A percentile compares a stretch with the other conserved stretches of the same genome.
phyloP scores from a whole-genome alignment of 164 flowering plant species.

The Berberis thunbergii region DNA sequence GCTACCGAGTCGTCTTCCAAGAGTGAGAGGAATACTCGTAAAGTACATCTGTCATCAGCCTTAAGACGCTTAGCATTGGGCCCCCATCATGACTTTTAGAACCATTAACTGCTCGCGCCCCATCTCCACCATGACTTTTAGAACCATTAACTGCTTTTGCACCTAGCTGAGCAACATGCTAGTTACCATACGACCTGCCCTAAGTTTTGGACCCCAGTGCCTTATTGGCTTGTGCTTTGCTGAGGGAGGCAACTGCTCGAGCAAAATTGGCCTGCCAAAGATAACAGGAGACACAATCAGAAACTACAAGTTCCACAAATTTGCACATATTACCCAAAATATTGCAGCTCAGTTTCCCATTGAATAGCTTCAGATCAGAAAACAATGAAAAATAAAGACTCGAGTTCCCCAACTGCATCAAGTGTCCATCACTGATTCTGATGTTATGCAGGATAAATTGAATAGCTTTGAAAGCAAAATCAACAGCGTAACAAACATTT shows the following conservation, averaged over 20 bases:
- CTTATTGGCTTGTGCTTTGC: slow-evolving; percentile 93
- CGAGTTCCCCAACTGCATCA: too few relatives aligned
- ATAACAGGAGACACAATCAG: neutral
- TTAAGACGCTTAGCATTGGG: slow-evolving; percentile 60
- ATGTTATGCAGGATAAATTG: too few relatives aligned
- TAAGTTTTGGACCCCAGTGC: slow-evolving; percentile 96
- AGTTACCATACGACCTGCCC: slow-evolving; percentile 88
- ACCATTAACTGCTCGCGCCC: too few relatives aligned
- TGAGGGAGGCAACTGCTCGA: slow-evolving; percentile 74
- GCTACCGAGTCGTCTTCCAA: too few relatives aligned
- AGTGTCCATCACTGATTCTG: too few relatives aligned
- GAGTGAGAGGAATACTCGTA: too few relatives aligned
- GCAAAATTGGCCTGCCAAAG: slow-evolving; percentile 81
- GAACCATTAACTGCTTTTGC: slow-evolving; percentile 44
- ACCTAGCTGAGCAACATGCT: slow-evolving; percentile 82
- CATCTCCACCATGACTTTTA: slow-evolving; percentile 22
- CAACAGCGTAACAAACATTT: too few relatives aligned
- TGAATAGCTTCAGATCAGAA: too few relatives aligned
- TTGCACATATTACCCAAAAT: too few relatives aligned
- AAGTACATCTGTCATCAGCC: slow-evolving; percentile 21
- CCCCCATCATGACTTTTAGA: slow-evolving; percentile 8
- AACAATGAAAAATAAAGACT: too few relatives aligned
- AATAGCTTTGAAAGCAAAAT: too few relatives aligned
- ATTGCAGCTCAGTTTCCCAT: neutral
- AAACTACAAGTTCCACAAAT: too few relatives aligned